Conservation (phyloP, 257 asterid species). For the Solanum lignicaule region DNA sequence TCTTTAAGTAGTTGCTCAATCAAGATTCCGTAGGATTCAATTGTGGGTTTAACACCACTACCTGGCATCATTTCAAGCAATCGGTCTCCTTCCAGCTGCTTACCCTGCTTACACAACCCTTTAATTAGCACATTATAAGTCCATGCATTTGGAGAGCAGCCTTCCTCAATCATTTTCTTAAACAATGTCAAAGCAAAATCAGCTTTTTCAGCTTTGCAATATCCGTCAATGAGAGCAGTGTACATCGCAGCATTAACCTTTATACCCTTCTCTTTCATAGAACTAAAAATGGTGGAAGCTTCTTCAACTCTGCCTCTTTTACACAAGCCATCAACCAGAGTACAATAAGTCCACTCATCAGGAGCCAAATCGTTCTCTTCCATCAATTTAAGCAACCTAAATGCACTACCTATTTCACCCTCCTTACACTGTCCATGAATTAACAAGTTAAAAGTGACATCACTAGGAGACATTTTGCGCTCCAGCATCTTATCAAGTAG, state of each 20-base stretch:
- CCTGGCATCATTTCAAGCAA: conserved; percentile 39
- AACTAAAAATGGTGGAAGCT: conserved; percentile 35
- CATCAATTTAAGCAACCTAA: conserved; percentile 54
- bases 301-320: conserved; percentile 39
- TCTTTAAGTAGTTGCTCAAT: conserved; percentile 56
- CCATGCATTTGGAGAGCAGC: conserved; percentile 34
- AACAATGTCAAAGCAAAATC: conserved; percentile 40
- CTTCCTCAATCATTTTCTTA: conserved; percentile 44
- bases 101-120: conserved; percentile 50
- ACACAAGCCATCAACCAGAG: conserved; percentile 47
- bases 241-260: conserved; percentile 34
- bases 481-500: conserved; percentile 49
- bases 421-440: conserved; percentile 54
- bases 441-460: conserved; percentile 52
- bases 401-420: conserved; percentile 48
- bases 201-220: conserved; percentile 34
- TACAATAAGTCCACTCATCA: conserved; percentile 51
- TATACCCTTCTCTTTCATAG: conserved; percentile 40
- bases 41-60: conserved; percentile 38
- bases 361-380: conserved; percentile 42
- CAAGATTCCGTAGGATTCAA: conserved; percentile 45
- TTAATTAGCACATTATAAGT: conserved; percentile 53
- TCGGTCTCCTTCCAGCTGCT: conserved; percentile 31
- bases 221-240: conserved; percentile 54
- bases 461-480: conserved; percentile 29